phyloP scores from a whole-genome alignment of 345 rosid genomes.

The Abelmoschus esculentus region DNA sequence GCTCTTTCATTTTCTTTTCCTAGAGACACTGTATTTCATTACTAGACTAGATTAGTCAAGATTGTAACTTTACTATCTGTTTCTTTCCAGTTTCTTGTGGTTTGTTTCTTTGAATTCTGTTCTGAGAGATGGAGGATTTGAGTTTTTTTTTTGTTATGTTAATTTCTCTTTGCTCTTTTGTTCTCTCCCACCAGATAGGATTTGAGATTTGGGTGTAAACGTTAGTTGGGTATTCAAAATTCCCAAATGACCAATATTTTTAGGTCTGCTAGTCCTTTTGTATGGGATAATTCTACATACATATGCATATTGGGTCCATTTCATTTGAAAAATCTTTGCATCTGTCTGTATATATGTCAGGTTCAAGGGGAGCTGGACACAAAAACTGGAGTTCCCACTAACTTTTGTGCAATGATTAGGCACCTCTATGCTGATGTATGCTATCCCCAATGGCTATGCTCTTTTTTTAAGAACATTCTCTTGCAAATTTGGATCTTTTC shows the following conservation, averaged over 20 bases:
- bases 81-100: neutral
- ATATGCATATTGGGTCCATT: neutral
- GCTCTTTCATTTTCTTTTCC: neutral
- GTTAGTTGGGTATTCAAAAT: neutral
- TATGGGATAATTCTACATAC: neutral
- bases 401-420: constrained; percentile 57
- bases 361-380: constrained; percentile 89
- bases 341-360: constrained; percentile 26
- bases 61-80: neutral
- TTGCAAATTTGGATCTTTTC: neutral
- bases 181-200: neutral
- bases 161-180: no score
- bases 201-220: neutral
- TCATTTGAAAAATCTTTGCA: neutral
- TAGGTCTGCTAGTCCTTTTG: neutral
- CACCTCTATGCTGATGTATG: constrained; percentile 61
- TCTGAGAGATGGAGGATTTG: neutral
- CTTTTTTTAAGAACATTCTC: neutral
- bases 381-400: constrained; percentile 53
- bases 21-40: no score
- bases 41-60: neutral
- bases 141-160: no score
- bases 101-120: neutral
- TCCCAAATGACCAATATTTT: neutral
- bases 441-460: neutral